Base-by-base conservation (phyloP, 768 basidiomycete species). In the Cyathus striatus region DNA sequence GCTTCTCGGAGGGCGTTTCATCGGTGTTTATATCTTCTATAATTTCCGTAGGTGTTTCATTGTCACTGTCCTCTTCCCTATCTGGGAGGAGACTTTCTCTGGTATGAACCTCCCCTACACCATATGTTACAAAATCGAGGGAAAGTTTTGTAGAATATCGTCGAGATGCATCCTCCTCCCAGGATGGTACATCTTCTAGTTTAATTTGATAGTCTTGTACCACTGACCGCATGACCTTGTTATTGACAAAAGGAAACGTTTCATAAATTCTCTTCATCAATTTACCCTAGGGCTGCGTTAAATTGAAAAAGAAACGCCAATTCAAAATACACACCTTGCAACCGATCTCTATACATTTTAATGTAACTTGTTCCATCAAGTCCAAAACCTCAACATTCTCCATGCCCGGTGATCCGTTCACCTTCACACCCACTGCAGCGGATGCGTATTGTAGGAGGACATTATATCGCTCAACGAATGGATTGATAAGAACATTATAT, bases 381-480 rank as follows among this genome's bases (percentile, higher is more conserved):
- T 58, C 56, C 37, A 64, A 61, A 21, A 78, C 58, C 20, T 75
- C 77, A 32, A 55, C 55, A 38, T 23, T 42, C 51, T 54, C 60
- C 61, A 81, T 65, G 37, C 66, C 69, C 54, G 76, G 73, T 30
- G 52, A 47, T 22, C 59, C 61, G 34, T 63, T 64, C 10, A 56
- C 62, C 25, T 52, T 60, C 17, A 55, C 52, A 23, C 57, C 54
- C 35, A 69, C 50, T 53, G 69, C 69, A 37, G 55, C 42, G 24
- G 56, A 56, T 32, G 70, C 65, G 48, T 78, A 88, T 37, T 76
- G 70, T 37, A 82, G 53, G 16, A 83, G 57, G 33, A 68, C 57
- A 37, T 62, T 50, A 53, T 71, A 75, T 42, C 75, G 70, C 52
- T 86, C 84, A 33, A 84, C 73, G 54, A 86, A 88, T 21, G 84